Conservation (phyloP, 225 moss, liverwort and hornwort species). For the Polytrichum formosum region DNA sequence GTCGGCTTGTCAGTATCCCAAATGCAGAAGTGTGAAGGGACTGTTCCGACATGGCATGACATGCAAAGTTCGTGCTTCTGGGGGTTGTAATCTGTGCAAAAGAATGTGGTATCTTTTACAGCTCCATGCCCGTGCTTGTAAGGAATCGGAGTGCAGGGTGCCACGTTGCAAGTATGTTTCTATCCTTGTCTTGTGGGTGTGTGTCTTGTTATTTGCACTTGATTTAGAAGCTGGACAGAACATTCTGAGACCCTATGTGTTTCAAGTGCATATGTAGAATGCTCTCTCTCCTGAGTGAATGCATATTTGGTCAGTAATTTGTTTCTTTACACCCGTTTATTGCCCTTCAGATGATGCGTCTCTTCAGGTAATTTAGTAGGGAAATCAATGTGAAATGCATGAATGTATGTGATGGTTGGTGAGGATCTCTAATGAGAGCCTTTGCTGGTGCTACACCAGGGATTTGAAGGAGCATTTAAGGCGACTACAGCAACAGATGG, state of each 20-base stretch:
- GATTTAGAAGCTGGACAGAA: no score
- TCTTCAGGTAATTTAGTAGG: no score
- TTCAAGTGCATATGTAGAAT: no score
- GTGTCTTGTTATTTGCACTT: no score
- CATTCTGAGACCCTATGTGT: no score
- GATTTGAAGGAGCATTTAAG: constrained; percentile 97
- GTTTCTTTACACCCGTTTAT: no score
- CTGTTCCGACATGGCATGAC: constrained; percentile 89
- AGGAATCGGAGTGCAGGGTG: constrained; percentile 90
- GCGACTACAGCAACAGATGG: constrained; percentile 89
- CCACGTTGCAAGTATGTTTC: constrained; percentile 95
- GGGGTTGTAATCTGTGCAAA: constrained; percentile 92
- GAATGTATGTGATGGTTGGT: constrained; percentile 19
- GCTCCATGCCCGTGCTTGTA: constrained; percentile 96
- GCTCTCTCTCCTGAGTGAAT: no score
- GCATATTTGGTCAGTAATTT: no score
- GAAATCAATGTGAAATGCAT: not conserved
- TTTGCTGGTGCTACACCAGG: constrained; percentile 28
- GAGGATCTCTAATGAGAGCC: not conserved
- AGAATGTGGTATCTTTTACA: constrained; percentile 98
- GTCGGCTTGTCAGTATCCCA: constrained; percentile 74
- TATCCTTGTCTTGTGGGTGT: constrained; percentile 5
- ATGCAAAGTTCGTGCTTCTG: constrained; percentile 84
- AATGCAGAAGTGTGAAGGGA: constrained; percentile 94
- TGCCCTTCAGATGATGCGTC: no score